phyloP scores from a whole-genome alignment of 768 basidiomycete genomes.

The Termitomyces sp. region DNA sequence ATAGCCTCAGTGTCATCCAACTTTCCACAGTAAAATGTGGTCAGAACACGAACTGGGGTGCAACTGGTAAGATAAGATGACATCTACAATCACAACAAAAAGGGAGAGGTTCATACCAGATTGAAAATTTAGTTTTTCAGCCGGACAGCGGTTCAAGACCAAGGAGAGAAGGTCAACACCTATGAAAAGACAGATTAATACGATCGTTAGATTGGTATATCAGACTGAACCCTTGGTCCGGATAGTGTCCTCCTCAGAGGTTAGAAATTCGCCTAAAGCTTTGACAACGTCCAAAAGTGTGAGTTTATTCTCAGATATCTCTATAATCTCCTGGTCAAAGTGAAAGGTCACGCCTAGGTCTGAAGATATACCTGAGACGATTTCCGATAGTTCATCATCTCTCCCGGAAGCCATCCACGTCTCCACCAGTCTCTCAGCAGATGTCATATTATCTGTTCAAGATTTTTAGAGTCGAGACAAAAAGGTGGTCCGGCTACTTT shows the following conservation, averaged over 20 bases:
- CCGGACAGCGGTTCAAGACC: constrained; percentile 57
- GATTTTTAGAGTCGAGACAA: neutral
- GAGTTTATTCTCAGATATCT: constrained; percentile 45
- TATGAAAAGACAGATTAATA: constrained; percentile 23
- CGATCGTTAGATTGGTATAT: neutral
- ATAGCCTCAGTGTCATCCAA: constrained; percentile 82
- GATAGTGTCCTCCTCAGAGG: constrained; percentile 73
- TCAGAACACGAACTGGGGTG: constrained; percentile 69
- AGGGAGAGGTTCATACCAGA: constrained; percentile 51
- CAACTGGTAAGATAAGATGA: constrained; percentile 7
- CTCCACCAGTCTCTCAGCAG: constrained; percentile 45
- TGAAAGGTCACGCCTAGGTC: constrained; percentile 1
- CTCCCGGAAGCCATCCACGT: constrained; percentile 69
- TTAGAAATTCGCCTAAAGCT: constrained; percentile 81
- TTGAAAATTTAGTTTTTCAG: constrained; percentile 67
- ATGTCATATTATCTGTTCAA: constrained; percentile 22
- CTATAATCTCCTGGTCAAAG: constrained; percentile 18
- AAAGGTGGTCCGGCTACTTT: neutral
- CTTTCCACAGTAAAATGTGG: constrained; percentile 80
- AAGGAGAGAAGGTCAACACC: constrained; percentile 81
- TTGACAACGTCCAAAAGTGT: constrained; percentile 78
- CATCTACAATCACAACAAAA: neutral
- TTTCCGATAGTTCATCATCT: constrained; percentile 52
- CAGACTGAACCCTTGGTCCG: constrained; percentile 67
- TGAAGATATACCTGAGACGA: constrained; percentile 48